Evolutionary conservation across 176 grass and related monocot genomes (phyloP), one percentile per base, ranked within the genome.

Genomic region (Leersia perrieri): DNA sequence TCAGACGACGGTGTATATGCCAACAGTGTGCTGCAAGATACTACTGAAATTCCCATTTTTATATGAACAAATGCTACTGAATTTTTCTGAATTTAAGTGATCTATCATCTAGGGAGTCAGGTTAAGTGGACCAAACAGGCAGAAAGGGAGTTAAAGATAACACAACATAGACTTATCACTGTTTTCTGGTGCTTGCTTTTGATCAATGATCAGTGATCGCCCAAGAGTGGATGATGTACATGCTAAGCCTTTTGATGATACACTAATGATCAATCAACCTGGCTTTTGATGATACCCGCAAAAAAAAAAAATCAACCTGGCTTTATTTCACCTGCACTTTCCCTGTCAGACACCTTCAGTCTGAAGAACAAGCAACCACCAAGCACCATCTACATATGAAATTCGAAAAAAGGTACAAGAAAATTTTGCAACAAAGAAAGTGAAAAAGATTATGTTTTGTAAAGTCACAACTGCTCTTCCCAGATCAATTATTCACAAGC

Each of bases 401-500:
- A 18, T 42, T 75, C 25, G 25, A 66, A 29, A 66, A 29, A 8
- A 49, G 65, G n/a, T 31, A 25, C 27, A 36, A 68, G 31, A 26
- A 58, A 9, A 25, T 23, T 58, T 33, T 58, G 71, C 25, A 4
- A 18, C 16, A 58, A 27, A n/a, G 10, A 49, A 63, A 4, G 11
- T n/a, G n/a, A 34, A 34, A 40, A 18, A 68, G 8, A 11, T 0
- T 7, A 33, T 2, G 9, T 69, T 53, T 33, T 69, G 35, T 28
- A 45, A 44, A 34, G 73, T 34, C 33, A 60, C 63, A 69, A 84
- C 63, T 14, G 13, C 38, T 76, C 7, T 84, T 34, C 10, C 63
- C 26, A 0, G 20, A 42, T 57, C 62, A 60, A 76, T 25, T 11
- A 76, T 20, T 49, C 73, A 77, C 34, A 77, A 31, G 49, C 9